Conservation (phyloP, 345 rosid genomes). For the Capsella bursapastoris region DNA sequence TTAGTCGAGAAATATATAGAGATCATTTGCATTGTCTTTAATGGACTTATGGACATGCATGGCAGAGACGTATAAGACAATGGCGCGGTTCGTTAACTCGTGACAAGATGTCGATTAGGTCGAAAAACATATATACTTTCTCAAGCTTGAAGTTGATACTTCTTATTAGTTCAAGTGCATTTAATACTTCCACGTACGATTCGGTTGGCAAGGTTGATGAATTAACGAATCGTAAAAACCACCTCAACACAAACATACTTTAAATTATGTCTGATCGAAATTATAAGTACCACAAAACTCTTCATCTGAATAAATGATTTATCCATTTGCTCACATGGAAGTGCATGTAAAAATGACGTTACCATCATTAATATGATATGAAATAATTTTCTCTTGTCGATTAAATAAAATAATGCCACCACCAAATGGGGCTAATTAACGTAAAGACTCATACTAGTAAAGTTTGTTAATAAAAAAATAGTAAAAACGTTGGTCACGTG, state of each 20-base stretch:
- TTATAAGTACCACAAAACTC: background rate
- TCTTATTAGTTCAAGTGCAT: too few relatives aligned
- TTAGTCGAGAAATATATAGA: too few relatives aligned
- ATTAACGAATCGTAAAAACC: background rate
- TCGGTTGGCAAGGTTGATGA: background rate
- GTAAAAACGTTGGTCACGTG: slow-evolving; percentile 32
- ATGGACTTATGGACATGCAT: too few relatives aligned
- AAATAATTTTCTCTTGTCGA: background rate
- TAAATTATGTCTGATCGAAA: background rate
- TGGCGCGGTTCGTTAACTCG: too few relatives aligned
- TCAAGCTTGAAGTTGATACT: too few relatives aligned
- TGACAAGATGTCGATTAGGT: too few relatives aligned
- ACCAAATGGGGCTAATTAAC: background rate
- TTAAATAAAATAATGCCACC: background rate
- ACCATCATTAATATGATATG: background rate
- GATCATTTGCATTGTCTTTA: too few relatives aligned
- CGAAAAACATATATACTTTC: too few relatives aligned
- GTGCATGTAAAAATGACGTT: background rate
- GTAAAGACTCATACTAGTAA: background rate
- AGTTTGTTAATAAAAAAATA: background rate
- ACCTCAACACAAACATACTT: background rate
- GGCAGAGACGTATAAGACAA: too few relatives aligned
- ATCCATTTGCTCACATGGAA: background rate
- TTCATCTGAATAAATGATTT: background rate
- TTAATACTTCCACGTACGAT: background rate